Evolutionary conservation across 202 grass and related monocot genomes (phyloP).

Genomic region (Digitaria exilis): DNA sequence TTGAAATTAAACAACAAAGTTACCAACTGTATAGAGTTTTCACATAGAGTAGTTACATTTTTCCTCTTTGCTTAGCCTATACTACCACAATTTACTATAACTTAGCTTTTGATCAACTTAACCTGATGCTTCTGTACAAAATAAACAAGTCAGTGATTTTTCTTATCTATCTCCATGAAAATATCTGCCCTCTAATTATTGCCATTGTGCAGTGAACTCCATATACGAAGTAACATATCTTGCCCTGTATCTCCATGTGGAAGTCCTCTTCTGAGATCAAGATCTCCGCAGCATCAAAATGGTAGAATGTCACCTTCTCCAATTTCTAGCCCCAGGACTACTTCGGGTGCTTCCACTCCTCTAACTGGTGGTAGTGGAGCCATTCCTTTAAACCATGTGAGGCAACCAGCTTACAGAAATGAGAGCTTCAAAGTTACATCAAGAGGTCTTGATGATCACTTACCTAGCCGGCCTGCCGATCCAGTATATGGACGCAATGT

Average conservation of each 20-base stretch:
- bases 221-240: conserved; percentile 81
- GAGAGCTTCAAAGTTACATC: conserved; percentile 50
- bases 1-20: conserved; percentile 9
- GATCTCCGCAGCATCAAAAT: conserved; percentile 70
- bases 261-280: conserved; percentile 86
- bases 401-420: conserved; percentile 57
- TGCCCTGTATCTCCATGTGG: conserved; percentile 94
- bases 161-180: conserved; percentile 39
- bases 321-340: conserved; percentile 90
- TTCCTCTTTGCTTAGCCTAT: conserved; percentile 19
- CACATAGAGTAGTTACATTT: background rate
- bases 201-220: conserved; percentile 64
- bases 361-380: conserved; percentile 75
- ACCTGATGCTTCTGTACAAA: conserved; percentile 18
- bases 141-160: conserved; percentile 15
- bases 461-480: conserved; percentile 35
- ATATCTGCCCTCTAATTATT: conserved; percentile 31
- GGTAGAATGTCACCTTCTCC: conserved; percentile 93
- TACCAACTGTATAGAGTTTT: conserved; percentile 2
- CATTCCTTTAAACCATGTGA: conserved; percentile 68
- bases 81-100: background rate
- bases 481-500: conserved; percentile 42
- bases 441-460: conserved; percentile 53
- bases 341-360: conserved; percentile 89
- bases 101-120: conserved; percentile 19